These are phyloP conservation scores for Aplosporella prunicola DNA, from an alignment of 2,329 filamentous ascomycete species.

Conservation along the genomic window DNA sequence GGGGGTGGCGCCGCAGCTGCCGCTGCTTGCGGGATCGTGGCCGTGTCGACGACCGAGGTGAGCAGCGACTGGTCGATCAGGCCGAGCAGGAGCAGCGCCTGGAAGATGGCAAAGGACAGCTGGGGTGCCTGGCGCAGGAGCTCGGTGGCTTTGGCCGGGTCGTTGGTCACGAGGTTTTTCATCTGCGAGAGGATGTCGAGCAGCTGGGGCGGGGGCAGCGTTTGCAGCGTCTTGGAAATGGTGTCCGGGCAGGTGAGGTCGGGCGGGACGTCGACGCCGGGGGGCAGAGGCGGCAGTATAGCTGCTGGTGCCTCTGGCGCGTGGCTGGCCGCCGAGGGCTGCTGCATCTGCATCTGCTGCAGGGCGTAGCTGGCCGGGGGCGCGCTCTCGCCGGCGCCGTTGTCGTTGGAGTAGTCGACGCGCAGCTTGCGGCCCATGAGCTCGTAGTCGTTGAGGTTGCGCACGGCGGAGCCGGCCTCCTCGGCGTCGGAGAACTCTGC, in stretches of 20 bases:
- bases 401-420: conserved; percentile 94
- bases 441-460: conserved; percentile 91
- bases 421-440: conserved; percentile 89
- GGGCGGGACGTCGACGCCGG: conserved; percentile 73
- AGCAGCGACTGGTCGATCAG: conserved; percentile 81
- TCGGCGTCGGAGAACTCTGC: conserved; percentile 91
- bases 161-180: conserved; percentile 76
- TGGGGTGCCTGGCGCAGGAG: conserved; percentile 84
- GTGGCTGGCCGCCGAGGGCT: conserved; percentile 32
- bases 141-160: conserved; percentile 76
- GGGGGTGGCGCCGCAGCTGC: conserved; percentile 22
- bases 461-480: conserved; percentile 83
- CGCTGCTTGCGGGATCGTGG: conserved; percentile 25
- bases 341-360: conserved; percentile 33
- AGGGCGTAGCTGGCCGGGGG: conserved; percentile 37
- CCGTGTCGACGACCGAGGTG: conserved; percentile 64
- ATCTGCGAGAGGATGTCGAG: conserved; percentile 91
- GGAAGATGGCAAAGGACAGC: conserved; percentile 89
- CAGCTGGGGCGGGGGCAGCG: conserved; percentile 76
- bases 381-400: conserved; percentile 44
- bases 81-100: conserved; percentile 84
- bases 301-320: too few species aligned
- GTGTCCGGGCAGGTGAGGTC: conserved; percentile 79
- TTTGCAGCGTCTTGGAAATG: conserved; percentile 82
- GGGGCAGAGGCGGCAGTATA: conserved; percentile 76